phyloP scores from a whole-genome alignment of 441 rosid species.

The Populus hybrid region DNA sequence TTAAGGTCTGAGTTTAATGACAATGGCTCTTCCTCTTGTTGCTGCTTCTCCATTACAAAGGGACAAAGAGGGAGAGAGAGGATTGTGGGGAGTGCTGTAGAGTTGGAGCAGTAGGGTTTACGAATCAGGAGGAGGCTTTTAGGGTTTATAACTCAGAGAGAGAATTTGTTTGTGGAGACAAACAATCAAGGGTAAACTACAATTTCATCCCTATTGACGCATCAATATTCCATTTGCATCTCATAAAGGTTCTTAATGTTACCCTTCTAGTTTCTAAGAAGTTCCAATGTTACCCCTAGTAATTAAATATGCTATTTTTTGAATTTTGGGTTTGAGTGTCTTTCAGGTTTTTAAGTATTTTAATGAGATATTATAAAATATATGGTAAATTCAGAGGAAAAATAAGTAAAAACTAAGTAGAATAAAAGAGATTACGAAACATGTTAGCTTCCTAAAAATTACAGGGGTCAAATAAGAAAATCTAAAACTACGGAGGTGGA shows the following conservation, averaged over 20 bases:
- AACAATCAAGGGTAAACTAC: neutral
- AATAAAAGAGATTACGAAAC: too few relatives aligned
- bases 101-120: neutral
- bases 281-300: neutral
- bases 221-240: too few relatives aligned
- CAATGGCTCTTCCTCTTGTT: neutral
- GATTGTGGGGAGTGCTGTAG: neutral
- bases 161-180: neutral
- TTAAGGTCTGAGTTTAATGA: neutral
- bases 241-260: neutral
- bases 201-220: neutral
- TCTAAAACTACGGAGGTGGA: too few relatives aligned
- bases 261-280: neutral
- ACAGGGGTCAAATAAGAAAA: too few relatives aligned
- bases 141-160: neutral
- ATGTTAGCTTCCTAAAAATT: too few relatives aligned
- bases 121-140: neutral
- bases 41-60: conserved; percentile 15
- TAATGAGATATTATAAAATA: too few relatives aligned
- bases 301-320: neutral
- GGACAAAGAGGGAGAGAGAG: neutral
- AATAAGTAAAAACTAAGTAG: too few relatives aligned
- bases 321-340: neutral
- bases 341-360: neutral
- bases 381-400: too few relatives aligned